phyloP scores from a whole-genome alignment of 1,139 yeast genomes.

The Arxiozyma slooffiae region DNA sequence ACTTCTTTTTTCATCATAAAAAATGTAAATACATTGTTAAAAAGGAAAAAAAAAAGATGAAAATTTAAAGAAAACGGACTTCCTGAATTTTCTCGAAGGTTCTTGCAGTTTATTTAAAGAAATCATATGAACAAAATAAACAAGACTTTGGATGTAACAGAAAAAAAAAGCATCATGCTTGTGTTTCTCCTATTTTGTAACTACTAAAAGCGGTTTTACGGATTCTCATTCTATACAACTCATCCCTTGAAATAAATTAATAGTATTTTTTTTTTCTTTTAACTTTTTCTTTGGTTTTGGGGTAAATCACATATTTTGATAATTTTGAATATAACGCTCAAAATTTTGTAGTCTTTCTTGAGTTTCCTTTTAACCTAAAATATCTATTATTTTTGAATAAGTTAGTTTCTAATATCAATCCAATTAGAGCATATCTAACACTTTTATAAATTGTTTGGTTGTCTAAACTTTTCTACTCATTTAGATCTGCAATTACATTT shows the following conservation, averaged over 20 bases:
- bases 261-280: background rate
- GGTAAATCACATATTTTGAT: too few species aligned
- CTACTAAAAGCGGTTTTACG: background rate
- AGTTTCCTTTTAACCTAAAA: conserved; percentile 45
- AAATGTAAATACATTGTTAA: too few species aligned
- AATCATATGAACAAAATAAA: too few species aligned
- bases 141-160: background rate
- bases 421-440: conserved; percentile 64
- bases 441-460: conserved; percentile 41
- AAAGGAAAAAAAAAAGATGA: background rate
- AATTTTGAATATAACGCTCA: background rate
- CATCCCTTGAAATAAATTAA: background rate
- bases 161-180: background rate
- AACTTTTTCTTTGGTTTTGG: too few species aligned
- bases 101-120: background rate
- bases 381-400: conserved; percentile 48
- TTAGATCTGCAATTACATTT: background rate
- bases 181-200: background rate
- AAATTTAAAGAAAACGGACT: background rate
- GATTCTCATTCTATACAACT: background rate
- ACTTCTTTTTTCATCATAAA: background rate
- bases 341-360: conserved; percentile 31
- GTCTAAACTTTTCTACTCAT: background rate
- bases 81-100: conserved; percentile 1
- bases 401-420: conserved; percentile 60